Base-by-base conservation (phyloP, 78 protist genomes). In the Emiliania huxleyi region DNA sequence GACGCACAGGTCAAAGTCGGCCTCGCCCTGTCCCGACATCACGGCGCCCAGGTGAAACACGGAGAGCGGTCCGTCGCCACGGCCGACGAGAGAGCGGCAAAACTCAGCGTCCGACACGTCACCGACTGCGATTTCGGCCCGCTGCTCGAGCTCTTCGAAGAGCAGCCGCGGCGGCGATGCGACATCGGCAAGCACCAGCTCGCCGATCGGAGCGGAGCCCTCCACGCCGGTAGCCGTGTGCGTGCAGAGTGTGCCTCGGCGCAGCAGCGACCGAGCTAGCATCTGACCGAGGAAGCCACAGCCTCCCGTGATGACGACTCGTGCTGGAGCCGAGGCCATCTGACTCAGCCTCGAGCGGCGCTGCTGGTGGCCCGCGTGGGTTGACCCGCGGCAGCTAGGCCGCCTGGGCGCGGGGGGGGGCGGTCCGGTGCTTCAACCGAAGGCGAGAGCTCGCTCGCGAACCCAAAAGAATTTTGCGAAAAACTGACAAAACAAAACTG, bases 281-380 rank as follows among this genome's bases (percentile, higher is more conserved):
- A 73, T 4, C 43, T 73, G 83, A 8, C 83, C 83, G 83, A 73
- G 83, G 83, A 73, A 73, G 83, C 83, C 83, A 18, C 83, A 2
- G 37, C 83, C 83, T 23, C 83, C 83, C 33, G 83, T 73, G 83
- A 73, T 73, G 44, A 73, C 21, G 40, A 73, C 43, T 5, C 83
- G 83, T n/a, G n/a, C n/a, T n/a, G n/a, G n/a, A n/a, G n/a, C n/a
- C n/a, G n/a, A n/a, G n/a, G n/a, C n/a, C n/a, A n/a, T n/a, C n/a
- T n/a, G n/a, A n/a, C n/a, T n/a, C n/a, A n/a, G n/a, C n/a, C n/a
- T n/a, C n/a, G n/a, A n/a, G n/a, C n/a, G n/a, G n/a, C n/a, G n/a
- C n/a, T n/a, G n/a, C n/a, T n/a, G n/a, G n/a, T n/a, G n/a, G n/a
- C n/a, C n/a, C n/a, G n/a, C n/a, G n/a, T n/a, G n/a, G n/a, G n/a